Percentiles rank a stretch among this genome's conserved stretches.
phyloP scores from a whole-genome alignment of 1,284 basidiomycete species.

The Apiotrichum porosum region DNA sequence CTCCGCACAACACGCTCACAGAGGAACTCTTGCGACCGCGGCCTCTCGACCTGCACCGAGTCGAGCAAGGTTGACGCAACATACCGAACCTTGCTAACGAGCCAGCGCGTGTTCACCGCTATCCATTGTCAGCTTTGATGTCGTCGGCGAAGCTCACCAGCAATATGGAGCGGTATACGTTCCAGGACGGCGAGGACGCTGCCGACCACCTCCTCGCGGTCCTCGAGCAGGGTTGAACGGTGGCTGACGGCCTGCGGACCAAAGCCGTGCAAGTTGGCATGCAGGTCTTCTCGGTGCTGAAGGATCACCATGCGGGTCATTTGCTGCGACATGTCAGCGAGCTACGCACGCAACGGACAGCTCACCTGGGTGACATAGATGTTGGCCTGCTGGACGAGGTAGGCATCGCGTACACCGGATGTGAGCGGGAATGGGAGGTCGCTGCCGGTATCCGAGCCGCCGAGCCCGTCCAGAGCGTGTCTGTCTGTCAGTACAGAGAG shows the following conservation, averaged over 20 bases:
- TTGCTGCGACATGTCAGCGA: too few species aligned
- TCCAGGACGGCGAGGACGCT: slow-evolving; percentile 75
- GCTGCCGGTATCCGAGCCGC: too few species aligned
- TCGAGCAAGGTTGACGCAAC: slow-evolving; percentile 80
- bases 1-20: slow-evolving; percentile 11
- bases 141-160: too few species aligned
- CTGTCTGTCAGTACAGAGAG: too few species aligned
- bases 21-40: slow-evolving; percentile 65
- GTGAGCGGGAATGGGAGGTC: neutral
- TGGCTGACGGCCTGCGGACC: slow-evolving; percentile 48
- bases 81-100: slow-evolving; percentile 80
- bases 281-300: slow-evolving; percentile 75
- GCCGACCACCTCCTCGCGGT: slow-evolving; percentile 21
- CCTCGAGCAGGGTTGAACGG: slow-evolving; percentile 8
- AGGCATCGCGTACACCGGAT: slow-evolving; percentile 71
- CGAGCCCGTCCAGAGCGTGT: too few species aligned
- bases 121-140: neutral
- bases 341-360: too few species aligned
- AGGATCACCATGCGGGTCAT: slow-evolving; percentile 80
- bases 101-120: slow-evolving; percentile 66
- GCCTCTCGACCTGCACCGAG: slow-evolving; percentile 47
- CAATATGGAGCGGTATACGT: slow-evolving; percentile 81
- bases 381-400: slow-evolving; percentile 80
- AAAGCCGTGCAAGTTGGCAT: slow-evolving; percentile 21
- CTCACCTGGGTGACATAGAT: slow-evolving; percentile 78